Base-by-base conservation (phyloP, 495 filamentous ascomycete genomes). In the Evernia prunastri region DNA sequence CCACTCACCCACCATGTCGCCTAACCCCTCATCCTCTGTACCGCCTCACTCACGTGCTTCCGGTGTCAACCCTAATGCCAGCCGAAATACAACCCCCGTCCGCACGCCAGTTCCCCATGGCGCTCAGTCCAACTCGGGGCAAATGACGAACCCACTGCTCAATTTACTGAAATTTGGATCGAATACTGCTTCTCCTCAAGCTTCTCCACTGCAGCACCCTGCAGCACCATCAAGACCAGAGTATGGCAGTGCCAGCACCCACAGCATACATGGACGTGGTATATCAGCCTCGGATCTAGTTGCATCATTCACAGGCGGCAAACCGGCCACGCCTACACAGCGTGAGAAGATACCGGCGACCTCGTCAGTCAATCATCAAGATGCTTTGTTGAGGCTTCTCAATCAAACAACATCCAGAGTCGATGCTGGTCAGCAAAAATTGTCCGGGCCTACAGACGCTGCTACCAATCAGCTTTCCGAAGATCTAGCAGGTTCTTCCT, bases 161-260 rank as follows among this genome's bases (percentile, higher is more conserved):
- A 94, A 88, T 70, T 82, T 98, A 47, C 82, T 98, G 58, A 91
- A 91, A 76, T 96, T 92, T 76, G 90, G 84, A 68, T 82, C 89
- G 58, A 79, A 84, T 27, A 35, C 63, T 3, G 39, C 69, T 66
- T 70, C 76, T 23, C 66, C 67, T 54, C 65, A 74, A 61, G 60
- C 72, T 53, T 63, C 71, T 45, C 74, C 71, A 17, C 76, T 77
- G 58, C 76, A 73, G 53, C 71, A 69, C 40, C 58, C 72, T 25
- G 70, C 66, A 61, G 75, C 75, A 70, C 80, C 71, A 60, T 68
- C 68, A 71, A 76, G 49, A 68, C 76, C 51, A 65, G 79, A 66
- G 56, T 72, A 74, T 63, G 79, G 72, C 69, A 64, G 75, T 49
- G 66, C 75, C 62, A 72, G 72, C 66, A 69, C 67, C 45, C 67